phyloP scores from a whole-genome alignment of 2,329 filamentous ascomycete species.

The Aspergillus terreus region DNA sequence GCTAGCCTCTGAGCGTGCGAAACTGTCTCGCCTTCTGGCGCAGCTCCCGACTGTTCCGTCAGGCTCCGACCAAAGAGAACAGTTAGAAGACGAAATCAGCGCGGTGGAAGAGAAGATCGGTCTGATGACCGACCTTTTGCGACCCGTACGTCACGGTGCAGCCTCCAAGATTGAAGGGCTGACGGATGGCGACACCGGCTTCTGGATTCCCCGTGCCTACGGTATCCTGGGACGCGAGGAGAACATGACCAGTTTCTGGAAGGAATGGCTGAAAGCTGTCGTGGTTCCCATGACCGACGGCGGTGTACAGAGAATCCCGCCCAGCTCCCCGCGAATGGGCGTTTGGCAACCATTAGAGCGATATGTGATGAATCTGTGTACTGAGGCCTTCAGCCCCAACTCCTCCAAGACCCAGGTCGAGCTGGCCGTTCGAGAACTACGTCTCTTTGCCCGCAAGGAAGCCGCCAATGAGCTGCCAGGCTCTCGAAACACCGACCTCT shows the following conservation, averaged over 20 bases:
- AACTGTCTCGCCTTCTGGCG: slow-evolving; percentile 82
- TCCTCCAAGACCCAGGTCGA: slow-evolving; percentile 96
- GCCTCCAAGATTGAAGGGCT: slow-evolving; percentile 96
- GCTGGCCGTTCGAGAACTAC: slow-evolving; percentile 80
- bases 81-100: slow-evolving; percentile 89
- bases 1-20: slow-evolving; percentile 79
- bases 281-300: slow-evolving; percentile 96
- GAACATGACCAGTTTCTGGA: slow-evolving; percentile 88
- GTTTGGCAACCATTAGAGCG: slow-evolving; percentile 95
- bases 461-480: slow-evolving; percentile 90
- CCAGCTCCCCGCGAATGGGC: slow-evolving; percentile 84
- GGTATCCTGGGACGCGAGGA: slow-evolving; percentile 84
- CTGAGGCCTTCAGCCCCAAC: slow-evolving; percentile 86
- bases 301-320: slow-evolving; percentile 72
- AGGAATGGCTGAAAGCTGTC: slow-evolving; percentile 93
- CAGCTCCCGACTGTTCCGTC: slow-evolving; percentile 76
- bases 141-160: slow-evolving; percentile 87
- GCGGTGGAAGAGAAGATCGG: slow-evolving; percentile 94
- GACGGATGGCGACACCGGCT: slow-evolving; percentile 88
- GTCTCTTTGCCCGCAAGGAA: slow-evolving; percentile 89
- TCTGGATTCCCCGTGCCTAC: slow-evolving; percentile 93
- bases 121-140: slow-evolving; percentile 92
- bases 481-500: slow-evolving; percentile 85
- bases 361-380: slow-evolving; percentile 95
- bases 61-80: slow-evolving; percentile 75